Evolutionary conservation across 2,329 filamentous ascomycete genomes (phyloP).

Genomic region (Rasamsonia emersonii): DNA sequence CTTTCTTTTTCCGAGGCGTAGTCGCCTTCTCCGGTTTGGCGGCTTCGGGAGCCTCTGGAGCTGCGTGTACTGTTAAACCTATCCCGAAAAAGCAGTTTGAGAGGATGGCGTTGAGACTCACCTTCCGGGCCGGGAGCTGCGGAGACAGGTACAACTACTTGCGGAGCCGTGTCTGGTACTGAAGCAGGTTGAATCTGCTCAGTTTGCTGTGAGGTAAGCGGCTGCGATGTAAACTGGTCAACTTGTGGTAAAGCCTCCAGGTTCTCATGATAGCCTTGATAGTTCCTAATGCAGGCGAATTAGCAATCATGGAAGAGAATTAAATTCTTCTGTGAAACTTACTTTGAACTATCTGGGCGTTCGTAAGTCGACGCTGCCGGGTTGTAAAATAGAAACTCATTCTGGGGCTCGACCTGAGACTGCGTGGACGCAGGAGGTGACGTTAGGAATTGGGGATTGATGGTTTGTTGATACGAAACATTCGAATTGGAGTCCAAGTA

Average conservation of each 20-base stretch:
- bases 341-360: conserved; percentile 20
- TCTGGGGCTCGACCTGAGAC: conserved; percentile 15
- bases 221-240: too few relatives aligned
- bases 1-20: conserved; percentile 14
- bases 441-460: conserved; percentile 32
- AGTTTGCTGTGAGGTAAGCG: too few relatives aligned
- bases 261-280: conserved; percentile 8
- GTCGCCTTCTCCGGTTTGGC: conserved; percentile 12
- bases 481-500: conserved; percentile 17
- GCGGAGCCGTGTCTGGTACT: too few relatives aligned
- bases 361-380: conserved; percentile 17
- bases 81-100: too few relatives aligned
- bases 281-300: conserved; percentile 6
- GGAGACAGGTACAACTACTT: too few relatives aligned
- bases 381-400: conserved; percentile 20
- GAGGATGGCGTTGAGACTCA: too few relatives aligned
- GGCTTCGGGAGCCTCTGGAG: conserved; percentile 4
- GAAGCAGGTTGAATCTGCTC: too few relatives aligned
- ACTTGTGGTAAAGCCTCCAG: too few relatives aligned
- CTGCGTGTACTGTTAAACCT: too few relatives aligned
- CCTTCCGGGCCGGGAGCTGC: too few relatives aligned
- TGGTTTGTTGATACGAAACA: conserved; percentile 25
- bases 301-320: conserved; percentile 2
- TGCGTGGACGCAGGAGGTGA: conserved; percentile 17
- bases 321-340: conserved; percentile 8